Evolutionary conservation across 1,284 basidiomycete species (phyloP), one percentile per base, ranked within the genome.

Genomic region (Ustilago vetiveriae): DNA sequence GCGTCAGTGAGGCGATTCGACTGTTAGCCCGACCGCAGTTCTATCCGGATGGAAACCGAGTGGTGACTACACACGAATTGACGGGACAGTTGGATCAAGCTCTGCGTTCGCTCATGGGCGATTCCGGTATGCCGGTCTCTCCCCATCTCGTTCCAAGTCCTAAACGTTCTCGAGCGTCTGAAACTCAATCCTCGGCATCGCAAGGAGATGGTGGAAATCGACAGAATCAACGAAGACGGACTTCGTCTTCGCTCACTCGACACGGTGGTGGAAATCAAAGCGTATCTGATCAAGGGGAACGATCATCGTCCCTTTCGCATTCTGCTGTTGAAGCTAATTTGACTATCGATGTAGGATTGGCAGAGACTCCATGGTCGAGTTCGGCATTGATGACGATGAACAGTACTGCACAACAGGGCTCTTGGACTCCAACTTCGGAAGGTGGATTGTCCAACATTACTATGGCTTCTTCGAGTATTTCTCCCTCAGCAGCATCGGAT

Each of bases 21-120:
- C 44, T 59, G 26, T 56, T 66, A 1, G 46, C 47, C 1, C 63
- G 45, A 6, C 63, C 63, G 33, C 56, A 59, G 9, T 66, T 59
- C 48, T 66, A 66, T 17, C 63, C 63, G 14, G 63, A 59, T 22
- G 63, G 63, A 19, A 66, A 47, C 29, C 51, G 63, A 0, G 51
- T 66, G 7, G 26, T 47, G 19, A 50, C 47, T 1, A 17, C 52
- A 1, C 44, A 36, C 39, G 63, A 56, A 44, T 49, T 55, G 39
- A 59, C 35, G 5, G 63, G 63, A 2, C 43, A 55, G 38, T 46
- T 66, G 8, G 50, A 66, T 13, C 42, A 55, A n/a, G 51, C 63
- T 16, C 48, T 66, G 4, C 51, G 63, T 3, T 66, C 63, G 3
- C 13, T 66, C 23, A 21, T 58, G 39, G 55, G 49, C 17, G 62